Percentiles rank a stretch among this genome's conserved stretches.
Evolutionary conservation across 305 asterid genomes (phyloP).

Genomic region (Fraxinus greggii): DNA sequence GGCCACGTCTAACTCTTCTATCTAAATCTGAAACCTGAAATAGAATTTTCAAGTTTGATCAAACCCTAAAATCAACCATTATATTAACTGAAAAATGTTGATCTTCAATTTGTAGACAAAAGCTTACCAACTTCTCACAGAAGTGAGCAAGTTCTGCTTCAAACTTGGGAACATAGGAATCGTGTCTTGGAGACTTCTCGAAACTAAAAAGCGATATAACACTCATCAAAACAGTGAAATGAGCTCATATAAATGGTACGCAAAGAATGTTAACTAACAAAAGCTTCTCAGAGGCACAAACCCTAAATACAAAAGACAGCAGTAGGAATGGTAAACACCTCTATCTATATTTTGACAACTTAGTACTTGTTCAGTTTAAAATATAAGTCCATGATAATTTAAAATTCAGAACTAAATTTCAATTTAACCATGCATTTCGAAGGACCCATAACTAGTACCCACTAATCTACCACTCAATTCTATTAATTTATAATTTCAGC

Average conservation of each 20-base stretch:
- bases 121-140: slow-evolving; percentile 86
- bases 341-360: not conserved
- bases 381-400: not conserved
- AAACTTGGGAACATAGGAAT: slow-evolving; percentile 76
- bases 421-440: not conserved
- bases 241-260: slow-evolving; percentile 13
- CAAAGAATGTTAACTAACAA: not conserved
- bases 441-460: not conserved
- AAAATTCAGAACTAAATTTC: not conserved
- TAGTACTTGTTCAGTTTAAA: not conserved
- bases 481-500: not conserved
- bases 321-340: not conserved
- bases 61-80: slow-evolving; percentile 3
- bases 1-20: slow-evolving; percentile 92
- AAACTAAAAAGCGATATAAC: slow-evolving; percentile 52
- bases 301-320: not conserved
- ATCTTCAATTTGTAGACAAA: slow-evolving; percentile 5
- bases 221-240: slow-evolving; percentile 14
- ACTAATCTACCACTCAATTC: not conserved
- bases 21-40: slow-evolving; percentile 89
- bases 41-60: slow-evolving; percentile 3
- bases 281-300: not conserved
- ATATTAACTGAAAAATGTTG: not conserved
- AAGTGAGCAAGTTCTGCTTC: slow-evolving; percentile 92
- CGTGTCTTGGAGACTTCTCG: slow-evolving; percentile 91